Conservation (phyloP, 129 eudicot genomes). For the sunflower (Helianthus annuus) region HanXRQr2.0-SUNRISE NC_035442.2:118084425-118084924, state of each 20-base stretch:
- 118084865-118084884: too few relatives aligned
- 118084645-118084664: too few relatives aligned
- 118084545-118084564: constrained; percentile 18
- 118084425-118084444: constrained; percentile 45
- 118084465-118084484: neutral
- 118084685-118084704: neutral
- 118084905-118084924: too few relatives aligned
- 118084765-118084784: too few relatives aligned
- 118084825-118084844: too few relatives aligned
- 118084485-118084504: constrained; percentile 39
- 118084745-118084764: neutral
- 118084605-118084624: neutral
- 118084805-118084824: too few relatives aligned
- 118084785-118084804: too few relatives aligned
- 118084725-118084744: neutral
- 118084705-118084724: neutral
- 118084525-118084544: constrained; percentile 2
- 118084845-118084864: too few relatives aligned
- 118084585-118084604: neutral
- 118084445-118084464: constrained; percentile 52
- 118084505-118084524: constrained; percentile 24
- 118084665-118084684: neutral
- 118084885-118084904: too few relatives aligned
- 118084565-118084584: constrained; percentile 1
- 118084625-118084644: too few relatives aligned